Percentiles rank a stretch among this genome's conserved stretches.
Evolutionary conservation across 73 alveolate species (phyloP).

Genomic region (Paramecium biaurelia): DNA sequence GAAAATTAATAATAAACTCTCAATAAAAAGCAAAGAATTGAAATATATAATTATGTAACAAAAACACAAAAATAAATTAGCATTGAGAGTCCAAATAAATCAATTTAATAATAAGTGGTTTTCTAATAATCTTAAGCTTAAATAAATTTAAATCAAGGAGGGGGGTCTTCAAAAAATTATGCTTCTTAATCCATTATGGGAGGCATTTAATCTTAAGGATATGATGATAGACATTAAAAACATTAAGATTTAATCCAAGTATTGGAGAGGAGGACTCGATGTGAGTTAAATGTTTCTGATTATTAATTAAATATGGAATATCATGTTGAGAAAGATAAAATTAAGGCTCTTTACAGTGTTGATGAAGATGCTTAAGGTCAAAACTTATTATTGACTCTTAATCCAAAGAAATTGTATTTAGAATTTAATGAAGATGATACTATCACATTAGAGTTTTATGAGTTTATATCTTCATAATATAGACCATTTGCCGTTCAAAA

Average conservation of each 20-base stretch:
- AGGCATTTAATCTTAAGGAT: not conserved
- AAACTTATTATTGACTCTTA: not conserved
- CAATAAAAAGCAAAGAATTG: not conserved
- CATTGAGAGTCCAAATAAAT: not conserved
- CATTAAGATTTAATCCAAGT: not conserved
- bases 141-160: not conserved
- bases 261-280: slow-evolving; percentile 1
- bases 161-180: not conserved
- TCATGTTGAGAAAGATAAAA: not conserved
- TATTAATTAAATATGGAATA: not conserved
- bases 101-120: not conserved
- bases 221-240: slow-evolving; percentile 1
- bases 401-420: slow-evolving; percentile 10
- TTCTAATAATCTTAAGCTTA: not conserved
- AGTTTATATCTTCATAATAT: not conserved
- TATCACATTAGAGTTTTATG: not conserved
- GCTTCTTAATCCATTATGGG: not conserved
- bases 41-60: not conserved
- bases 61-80: not conserved
- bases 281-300: slow-evolving; percentile 29
- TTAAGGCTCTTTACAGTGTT: not conserved
- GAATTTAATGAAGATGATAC: not conserved
- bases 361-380: not conserved
- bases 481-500: not conserved
- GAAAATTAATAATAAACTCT: not conserved